A percentile compares a stretch with the other conserved stretches of the same genome.
phyloP scores from a whole-genome alignment of 352 stramenopile species.

The Phytopythium litorale region DNA sequence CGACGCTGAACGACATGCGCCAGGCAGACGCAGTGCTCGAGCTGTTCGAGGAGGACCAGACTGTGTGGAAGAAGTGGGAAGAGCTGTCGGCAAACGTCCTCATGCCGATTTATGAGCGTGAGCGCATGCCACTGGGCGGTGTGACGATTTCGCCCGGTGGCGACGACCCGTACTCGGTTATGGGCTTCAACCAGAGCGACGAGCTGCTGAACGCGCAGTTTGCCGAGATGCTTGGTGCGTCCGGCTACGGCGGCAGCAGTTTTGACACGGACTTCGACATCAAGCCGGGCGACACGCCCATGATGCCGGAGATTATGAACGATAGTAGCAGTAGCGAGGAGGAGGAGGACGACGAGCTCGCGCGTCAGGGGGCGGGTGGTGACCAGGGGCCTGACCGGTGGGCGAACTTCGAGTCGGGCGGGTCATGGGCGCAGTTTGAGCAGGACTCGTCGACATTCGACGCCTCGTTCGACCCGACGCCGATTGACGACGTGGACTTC shows the following conservation, averaged over 20 bases:
- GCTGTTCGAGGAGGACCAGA: constrained; percentile 74
- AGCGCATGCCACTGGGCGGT: constrained; percentile 70
- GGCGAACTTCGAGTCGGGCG: constrained; percentile 62
- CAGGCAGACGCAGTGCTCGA: constrained; percentile 79
- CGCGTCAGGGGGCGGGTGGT: constrained; percentile 16
- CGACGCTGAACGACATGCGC: constrained; percentile 81
- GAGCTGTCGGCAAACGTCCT: constrained; percentile 68
- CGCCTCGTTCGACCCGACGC: constrained; percentile 48
- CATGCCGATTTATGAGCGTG: constrained; percentile 71
- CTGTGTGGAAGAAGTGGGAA: constrained; percentile 75
- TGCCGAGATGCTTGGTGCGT: constrained; percentile 75
- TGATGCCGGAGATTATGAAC: constrained; percentile 84
- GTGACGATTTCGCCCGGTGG: constrained; percentile 44
- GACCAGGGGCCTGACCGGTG: constrained; percentile 30
- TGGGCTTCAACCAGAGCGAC: constrained; percentile 69
- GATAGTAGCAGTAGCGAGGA: constrained; percentile 88
- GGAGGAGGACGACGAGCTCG: constrained; percentile 68
- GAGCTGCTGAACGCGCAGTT: constrained; percentile 81
- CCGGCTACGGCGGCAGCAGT: constrained; percentile 49
- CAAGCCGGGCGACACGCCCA: constrained; percentile 61
- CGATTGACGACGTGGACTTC: constrained; percentile 47
- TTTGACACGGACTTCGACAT: constrained; percentile 81
- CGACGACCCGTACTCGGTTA: constrained; percentile 74
- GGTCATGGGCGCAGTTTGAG: constrained; percentile 71
- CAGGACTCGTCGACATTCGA: constrained; percentile 41